Evolutionary conservation across 768 basidiomycete genomes (phyloP).

Genomic region (Russula sp.): DNA sequence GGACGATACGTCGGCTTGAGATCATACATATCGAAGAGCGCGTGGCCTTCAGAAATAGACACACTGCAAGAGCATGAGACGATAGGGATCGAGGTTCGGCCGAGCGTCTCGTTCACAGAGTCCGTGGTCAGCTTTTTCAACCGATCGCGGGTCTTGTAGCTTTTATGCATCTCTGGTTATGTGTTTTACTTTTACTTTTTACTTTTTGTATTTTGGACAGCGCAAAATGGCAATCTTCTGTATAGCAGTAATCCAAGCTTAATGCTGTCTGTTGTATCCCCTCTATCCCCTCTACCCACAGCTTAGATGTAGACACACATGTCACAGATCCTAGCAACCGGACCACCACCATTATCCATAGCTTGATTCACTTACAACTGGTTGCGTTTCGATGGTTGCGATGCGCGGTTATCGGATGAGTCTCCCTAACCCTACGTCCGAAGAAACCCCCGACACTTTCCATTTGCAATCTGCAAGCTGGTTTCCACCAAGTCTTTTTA

Average conservation of each 20-base stretch:
- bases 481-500: background rate
- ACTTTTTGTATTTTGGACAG: background rate
- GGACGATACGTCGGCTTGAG: slow-evolving; percentile 12
- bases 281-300: too few species aligned
- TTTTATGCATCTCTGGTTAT: background rate
- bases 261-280: background rate
- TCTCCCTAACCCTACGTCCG: background rate
- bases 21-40: slow-evolving; percentile 18
- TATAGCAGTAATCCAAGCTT: background rate
- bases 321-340: too few species aligned
- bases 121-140: slow-evolving; percentile 23
- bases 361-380: too few species aligned
- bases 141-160: slow-evolving; percentile 7
- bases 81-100: slow-evolving; percentile 13
- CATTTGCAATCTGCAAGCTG: background rate
- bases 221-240: background rate
- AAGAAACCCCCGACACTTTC: background rate
- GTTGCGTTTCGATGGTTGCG: too few species aligned
- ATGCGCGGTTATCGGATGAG: background rate
- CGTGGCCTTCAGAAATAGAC: slow-evolving; percentile 16
- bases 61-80: slow-evolving; percentile 13
- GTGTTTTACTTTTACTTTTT: background rate
- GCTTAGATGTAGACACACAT: too few species aligned
- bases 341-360: too few species aligned
- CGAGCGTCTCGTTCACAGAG: slow-evolving; percentile 18